Percentiles rank a stretch among this genome's conserved stretches.
Evolutionary conservation across 352 stramenopile genomes (phyloP).

Genomic region (Albugo candida): DNA sequence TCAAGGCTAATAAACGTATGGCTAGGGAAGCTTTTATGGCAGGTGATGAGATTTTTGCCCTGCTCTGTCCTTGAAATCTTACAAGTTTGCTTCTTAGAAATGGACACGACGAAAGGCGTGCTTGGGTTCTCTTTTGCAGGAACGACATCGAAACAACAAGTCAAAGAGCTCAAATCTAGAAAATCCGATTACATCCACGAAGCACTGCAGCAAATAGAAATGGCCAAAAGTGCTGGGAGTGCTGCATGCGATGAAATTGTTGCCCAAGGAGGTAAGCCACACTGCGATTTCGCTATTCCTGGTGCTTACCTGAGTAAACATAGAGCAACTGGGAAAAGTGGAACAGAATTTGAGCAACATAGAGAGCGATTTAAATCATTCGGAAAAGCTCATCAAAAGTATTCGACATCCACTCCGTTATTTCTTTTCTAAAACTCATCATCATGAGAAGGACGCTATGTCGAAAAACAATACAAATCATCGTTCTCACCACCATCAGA

Average conservation of each 20-base stretch:
- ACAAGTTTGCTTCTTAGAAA: not conserved
- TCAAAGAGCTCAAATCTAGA: constrained; percentile 32
- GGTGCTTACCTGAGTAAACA: not conserved
- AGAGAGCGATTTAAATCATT: constrained; percentile 41
- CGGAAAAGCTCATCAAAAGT: constrained; percentile 47
- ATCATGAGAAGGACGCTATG: constrained; percentile 1
- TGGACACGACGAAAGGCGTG: constrained; percentile 8
- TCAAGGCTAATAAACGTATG: constrained; percentile 31
- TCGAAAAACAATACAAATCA: not conserved
- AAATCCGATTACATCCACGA: constrained; percentile 52
- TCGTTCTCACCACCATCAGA: not conserved
- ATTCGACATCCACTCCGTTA: constrained; percentile 52
- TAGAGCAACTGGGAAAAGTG: constrained; percentile 54
- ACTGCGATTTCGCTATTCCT: not conserved
- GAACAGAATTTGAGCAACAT: constrained; percentile 38
- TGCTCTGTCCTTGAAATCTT: too few species aligned
- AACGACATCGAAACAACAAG: constrained; percentile 35
- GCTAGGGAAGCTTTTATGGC: constrained; percentile 9
- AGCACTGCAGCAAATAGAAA: constrained; percentile 49
- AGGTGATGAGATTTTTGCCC: too few species aligned
- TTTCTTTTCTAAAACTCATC: constrained; percentile 30
- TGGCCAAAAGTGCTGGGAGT: constrained; percentile 40
- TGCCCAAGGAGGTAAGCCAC: constrained; percentile 22
- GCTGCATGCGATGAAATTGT: constrained; percentile 58
- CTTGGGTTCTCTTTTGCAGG: constrained; percentile 16